phyloP scores from a whole-genome alignment of 805 yeast species.

The Candida odintsovae region DNA sequence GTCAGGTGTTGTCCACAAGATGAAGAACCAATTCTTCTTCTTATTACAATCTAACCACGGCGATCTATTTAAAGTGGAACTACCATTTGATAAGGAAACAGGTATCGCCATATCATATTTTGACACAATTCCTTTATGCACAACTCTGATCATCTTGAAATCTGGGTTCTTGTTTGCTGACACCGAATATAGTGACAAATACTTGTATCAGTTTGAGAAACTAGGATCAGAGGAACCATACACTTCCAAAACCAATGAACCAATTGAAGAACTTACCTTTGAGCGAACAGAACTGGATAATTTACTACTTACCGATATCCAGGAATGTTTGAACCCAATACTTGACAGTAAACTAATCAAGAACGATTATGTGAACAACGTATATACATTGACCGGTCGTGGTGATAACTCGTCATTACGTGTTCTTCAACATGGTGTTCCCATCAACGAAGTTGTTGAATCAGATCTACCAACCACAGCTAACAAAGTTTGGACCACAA shows the following conservation, averaged over 20 bases:
- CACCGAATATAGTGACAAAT: constrained; percentile 55
- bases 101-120: constrained; percentile 57
- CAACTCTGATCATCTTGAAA: constrained; percentile 52
- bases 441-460: constrained; percentile 57
- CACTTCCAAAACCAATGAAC: constrained; percentile 25
- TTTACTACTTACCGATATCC: constrained; percentile 49
- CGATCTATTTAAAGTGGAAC: constrained; percentile 64
- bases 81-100: constrained; percentile 32
- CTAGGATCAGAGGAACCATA: constrained; percentile 56
- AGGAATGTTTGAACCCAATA: constrained; percentile 46
- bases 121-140: constrained; percentile 64
- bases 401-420: constrained; percentile 32
- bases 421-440: constrained; percentile 49
- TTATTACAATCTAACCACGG: constrained; percentile 68
- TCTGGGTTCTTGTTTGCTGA: constrained; percentile 74
- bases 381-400: constrained; percentile 38
- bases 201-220: constrained; percentile 71
- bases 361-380: constrained; percentile 27
- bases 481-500: constrained; percentile 58
- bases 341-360: constrained; percentile 32
- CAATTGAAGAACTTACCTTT: constrained; percentile 25
- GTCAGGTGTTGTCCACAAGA: constrained; percentile 56
- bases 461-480: constrained; percentile 72
- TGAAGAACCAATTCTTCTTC: constrained; percentile 58
- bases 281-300: constrained; percentile 41